Evolutionary conservation across 805 yeast genomes (phyloP).

Genomic region (Candida maris): DNA sequence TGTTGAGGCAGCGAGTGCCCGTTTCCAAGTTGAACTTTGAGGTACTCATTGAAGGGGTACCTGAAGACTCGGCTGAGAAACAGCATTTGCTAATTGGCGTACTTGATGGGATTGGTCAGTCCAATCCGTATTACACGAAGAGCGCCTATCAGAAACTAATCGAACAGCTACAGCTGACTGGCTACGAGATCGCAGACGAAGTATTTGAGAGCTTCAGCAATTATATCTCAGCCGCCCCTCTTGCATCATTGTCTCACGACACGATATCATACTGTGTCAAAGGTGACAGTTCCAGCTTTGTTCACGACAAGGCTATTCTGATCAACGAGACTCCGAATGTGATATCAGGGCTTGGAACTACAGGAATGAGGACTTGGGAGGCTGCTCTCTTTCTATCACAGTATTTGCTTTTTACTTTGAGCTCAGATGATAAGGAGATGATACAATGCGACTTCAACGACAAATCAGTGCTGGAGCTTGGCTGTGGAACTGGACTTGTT

Average conservation of each 20-base stretch:
- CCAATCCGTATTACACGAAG: constrained; percentile 53
- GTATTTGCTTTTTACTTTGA: constrained; percentile 34
- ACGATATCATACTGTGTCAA: constrained; percentile 33
- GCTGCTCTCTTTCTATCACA: constrained; percentile 70
- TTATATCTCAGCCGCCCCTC: constrained; percentile 32
- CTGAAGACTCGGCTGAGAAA: background rate
- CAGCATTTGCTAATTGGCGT: constrained; percentile 23
- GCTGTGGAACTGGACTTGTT: constrained; percentile 87
- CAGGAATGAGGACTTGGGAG: constrained; percentile 93
- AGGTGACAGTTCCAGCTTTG: constrained; percentile 5
- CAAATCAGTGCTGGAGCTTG: constrained; percentile 61
- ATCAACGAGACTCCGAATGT: constrained; percentile 61
- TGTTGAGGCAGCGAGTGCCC: constrained; percentile 31
- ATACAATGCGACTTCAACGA: constrained; percentile 16
- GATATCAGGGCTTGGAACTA: constrained; percentile 74
- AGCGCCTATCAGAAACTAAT: constrained; percentile 42
- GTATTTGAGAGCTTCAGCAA: constrained; percentile 40
- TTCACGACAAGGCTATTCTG: constrained; percentile 18
- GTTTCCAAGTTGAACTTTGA: constrained; percentile 12
- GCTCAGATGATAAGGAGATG: constrained; percentile 2
- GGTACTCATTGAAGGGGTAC: constrained; percentile 7
- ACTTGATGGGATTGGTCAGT: constrained; percentile 22
- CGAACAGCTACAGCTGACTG: constrained; percentile 27
- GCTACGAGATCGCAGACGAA: constrained; percentile 36
- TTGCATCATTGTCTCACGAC: constrained; percentile 38